Percentiles rank a stretch among this genome's conserved stretches.
phyloP scores from a whole-genome alignment of 208 protist genomes.

The Paratrypanosoma confusum region DNA sequence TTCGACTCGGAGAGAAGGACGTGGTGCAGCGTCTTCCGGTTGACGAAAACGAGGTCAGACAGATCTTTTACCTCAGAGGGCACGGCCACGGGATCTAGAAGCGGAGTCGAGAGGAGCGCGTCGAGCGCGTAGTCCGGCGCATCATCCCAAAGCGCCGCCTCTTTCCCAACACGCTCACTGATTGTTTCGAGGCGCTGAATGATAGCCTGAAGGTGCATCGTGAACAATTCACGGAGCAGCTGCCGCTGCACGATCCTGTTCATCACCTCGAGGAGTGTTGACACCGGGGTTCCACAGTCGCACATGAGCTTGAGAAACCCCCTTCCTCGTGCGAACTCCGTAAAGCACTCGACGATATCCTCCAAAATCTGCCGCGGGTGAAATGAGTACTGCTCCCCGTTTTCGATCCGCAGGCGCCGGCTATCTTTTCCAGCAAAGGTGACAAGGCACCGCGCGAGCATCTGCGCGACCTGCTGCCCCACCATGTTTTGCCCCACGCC shows the following conservation, averaged over 20 bases:
- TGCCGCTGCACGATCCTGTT: slow-evolving; percentile 42
- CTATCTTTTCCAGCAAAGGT: slow-evolving; percentile 72
- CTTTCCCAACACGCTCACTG: slow-evolving; percentile 44
- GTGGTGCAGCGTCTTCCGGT: slow-evolving; percentile 78
- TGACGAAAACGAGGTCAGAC: slow-evolving; percentile 66
- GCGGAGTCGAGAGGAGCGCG: slow-evolving; percentile 67
- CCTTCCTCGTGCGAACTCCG: slow-evolving; percentile 50
- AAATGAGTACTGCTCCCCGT: slow-evolving; percentile 69
- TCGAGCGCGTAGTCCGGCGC: slow-evolving; percentile 80
- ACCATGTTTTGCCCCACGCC: slow-evolving; percentile 85
- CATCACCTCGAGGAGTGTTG: slow-evolving; percentile 45
- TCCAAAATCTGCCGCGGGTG: slow-evolving; percentile 64
- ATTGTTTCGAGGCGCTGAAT: slow-evolving; percentile 23
- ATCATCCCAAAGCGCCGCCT: slow-evolving; percentile 77
- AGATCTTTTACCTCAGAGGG: slow-evolving; percentile 75
- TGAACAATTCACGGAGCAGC: slow-evolving; percentile 48
- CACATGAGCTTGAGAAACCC: slow-evolving; percentile 71
- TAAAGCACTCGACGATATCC: slow-evolving; percentile 70
- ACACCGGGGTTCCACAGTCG: slow-evolving; percentile 58
- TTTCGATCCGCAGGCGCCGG: slow-evolving; percentile 65
- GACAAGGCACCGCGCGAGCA: slow-evolving; percentile 72
- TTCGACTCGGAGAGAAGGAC: slow-evolving; percentile 75
- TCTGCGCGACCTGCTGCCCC: slow-evolving; percentile 75
- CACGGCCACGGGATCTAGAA: slow-evolving; percentile 65
- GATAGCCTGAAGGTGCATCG: slow-evolving; percentile 60